Evolutionary conservation across 768 basidiomycete species (phyloP).

Genomic region (Suillus alpinus): DNA sequence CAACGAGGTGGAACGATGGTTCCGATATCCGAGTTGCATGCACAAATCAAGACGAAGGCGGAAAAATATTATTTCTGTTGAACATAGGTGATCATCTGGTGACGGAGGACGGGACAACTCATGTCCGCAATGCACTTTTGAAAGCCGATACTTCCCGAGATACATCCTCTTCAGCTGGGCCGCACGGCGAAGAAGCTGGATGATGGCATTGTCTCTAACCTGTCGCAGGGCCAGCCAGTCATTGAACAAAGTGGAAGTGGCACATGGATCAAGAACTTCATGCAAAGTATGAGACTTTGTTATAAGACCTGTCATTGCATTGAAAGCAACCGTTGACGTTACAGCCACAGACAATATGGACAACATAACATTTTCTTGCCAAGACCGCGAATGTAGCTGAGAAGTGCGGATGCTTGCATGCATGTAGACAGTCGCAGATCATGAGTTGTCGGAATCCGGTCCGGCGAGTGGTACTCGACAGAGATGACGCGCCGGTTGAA

Average conservation of each 20-base stretch:
- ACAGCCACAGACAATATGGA: not conserved
- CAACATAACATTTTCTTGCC: not conserved
- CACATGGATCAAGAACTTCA: not conserved
- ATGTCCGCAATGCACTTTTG: not conserved
- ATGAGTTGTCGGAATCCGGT: not conserved
- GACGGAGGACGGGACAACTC: not conserved
- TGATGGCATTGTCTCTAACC: not conserved
- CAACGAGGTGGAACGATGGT: slow-evolving; percentile 7
- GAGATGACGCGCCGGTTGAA: not conserved
- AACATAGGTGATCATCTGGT: not conserved
- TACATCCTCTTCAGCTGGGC: not conserved
- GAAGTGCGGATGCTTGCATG: not conserved
- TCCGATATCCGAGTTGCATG: slow-evolving; percentile 12
- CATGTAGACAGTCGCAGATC: not conserved
- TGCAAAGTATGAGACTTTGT: not conserved
- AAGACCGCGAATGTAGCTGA: not conserved
- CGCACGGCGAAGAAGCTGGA: not conserved
- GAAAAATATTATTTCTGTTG: not conserved
- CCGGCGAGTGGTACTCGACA: not conserved
- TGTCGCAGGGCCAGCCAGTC: not conserved
- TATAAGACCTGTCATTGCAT: not conserved
- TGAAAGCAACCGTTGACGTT: not conserved
- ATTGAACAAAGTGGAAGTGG: not conserved
- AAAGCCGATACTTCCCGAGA: not conserved
- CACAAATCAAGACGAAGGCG: not conserved